Conservation (phyloP, 108 stramenopile species). For the Aurantiochytrium sp. region DNA sequence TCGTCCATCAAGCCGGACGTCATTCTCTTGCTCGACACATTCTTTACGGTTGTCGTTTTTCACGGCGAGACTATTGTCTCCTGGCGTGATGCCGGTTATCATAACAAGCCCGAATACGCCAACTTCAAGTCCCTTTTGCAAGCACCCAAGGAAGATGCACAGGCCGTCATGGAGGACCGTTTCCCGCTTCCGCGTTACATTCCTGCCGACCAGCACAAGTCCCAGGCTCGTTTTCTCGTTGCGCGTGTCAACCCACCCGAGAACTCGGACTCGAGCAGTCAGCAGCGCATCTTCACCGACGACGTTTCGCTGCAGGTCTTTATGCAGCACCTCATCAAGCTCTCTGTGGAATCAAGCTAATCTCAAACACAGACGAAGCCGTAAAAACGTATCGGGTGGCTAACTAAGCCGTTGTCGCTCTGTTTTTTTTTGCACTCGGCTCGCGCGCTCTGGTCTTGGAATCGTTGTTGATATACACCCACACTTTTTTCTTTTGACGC, state of each 20-base stretch:
- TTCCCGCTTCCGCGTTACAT: constrained; percentile 96
- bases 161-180: constrained; percentile 91
- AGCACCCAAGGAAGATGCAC: constrained; percentile 91
- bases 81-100: constrained; percentile 94
- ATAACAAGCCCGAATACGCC: constrained; percentile 91
- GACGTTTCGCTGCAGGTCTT: constrained; percentile 95
- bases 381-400: no score
- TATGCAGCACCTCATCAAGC: constrained; percentile 90
- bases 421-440: no score
- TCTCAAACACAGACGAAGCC: no score
- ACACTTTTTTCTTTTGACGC: no score
- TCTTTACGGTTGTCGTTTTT: constrained; percentile 99
- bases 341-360: constrained; percentile 34
- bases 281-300: constrained; percentile 90
- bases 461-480: no score
- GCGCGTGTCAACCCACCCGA: constrained; percentile 88
- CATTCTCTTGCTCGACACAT: constrained; percentile 93
- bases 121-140: constrained; percentile 81
- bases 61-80: constrained; percentile 98
- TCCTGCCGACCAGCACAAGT: constrained; percentile 98
- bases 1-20: constrained; percentile 86
- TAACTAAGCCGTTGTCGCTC: no score
- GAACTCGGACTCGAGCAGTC: constrained; percentile 62
- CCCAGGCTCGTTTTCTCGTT: constrained; percentile 95
- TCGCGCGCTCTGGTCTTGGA: no score